phyloP scores from a whole-genome alignment of 163 green algal genomes.

The Scenedesmus sp. region DNA sequence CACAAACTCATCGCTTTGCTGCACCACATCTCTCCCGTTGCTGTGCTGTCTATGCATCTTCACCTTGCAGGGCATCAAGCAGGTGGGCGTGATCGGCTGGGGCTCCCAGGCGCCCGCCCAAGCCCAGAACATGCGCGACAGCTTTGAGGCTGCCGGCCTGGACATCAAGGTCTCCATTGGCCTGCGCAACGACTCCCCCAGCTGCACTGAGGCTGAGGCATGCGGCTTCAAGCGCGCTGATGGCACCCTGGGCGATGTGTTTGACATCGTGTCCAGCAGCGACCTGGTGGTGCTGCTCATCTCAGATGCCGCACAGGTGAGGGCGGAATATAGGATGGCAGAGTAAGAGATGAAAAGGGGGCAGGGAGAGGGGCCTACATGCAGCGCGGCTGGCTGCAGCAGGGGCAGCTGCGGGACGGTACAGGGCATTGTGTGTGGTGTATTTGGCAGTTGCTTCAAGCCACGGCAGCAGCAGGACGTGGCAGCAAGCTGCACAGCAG shows the following conservation, averaged over 20 bases:
- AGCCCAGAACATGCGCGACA: constrained; percentile 98
- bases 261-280: constrained; percentile 90
- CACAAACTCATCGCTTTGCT: neutral
- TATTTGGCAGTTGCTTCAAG: too few relatives aligned
- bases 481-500: too few relatives aligned
- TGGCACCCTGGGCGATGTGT: constrained; percentile 97
- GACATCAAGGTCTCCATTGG: constrained; percentile 95
- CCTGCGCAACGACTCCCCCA: constrained; percentile 87
- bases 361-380: neutral
- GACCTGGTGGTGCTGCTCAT: constrained; percentile 98
- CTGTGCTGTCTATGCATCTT: neutral
- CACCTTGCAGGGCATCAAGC: constrained; percentile 80
- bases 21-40: neutral
- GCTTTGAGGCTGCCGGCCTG: constrained; percentile 86
- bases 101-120: constrained; percentile 98
- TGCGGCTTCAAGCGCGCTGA: constrained; percentile 93
- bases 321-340: neutral
- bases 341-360: too few relatives aligned
- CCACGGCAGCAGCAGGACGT: too few relatives aligned
- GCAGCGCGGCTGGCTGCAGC: neutral
- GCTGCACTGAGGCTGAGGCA: constrained; percentile 86
- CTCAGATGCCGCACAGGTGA: constrained; percentile 94
- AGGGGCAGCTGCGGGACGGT: neutral
- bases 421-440: neutral
- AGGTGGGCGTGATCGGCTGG: constrained; percentile 98